phyloP scores from a whole-genome alignment of 257 asterid species.

The Perilla frutescens region DNA sequence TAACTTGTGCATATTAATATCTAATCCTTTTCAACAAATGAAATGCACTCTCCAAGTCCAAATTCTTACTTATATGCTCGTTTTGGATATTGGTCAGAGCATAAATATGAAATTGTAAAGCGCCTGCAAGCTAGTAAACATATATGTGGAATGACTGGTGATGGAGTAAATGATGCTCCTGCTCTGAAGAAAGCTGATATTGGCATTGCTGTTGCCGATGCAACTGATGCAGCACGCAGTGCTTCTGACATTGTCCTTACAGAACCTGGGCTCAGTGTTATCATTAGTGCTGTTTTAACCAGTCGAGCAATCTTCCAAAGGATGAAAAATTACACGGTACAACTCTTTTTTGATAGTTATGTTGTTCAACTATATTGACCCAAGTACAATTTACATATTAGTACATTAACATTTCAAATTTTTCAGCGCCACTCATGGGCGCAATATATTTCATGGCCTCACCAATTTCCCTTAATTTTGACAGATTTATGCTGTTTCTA shows the following conservation, averaged over 20 bases:
- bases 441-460: conserved; percentile 30
- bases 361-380: background rate
- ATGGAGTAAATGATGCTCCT: conserved; percentile 98
- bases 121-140: conserved; percentile 96
- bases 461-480: conserved; percentile 17
- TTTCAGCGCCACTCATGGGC: background rate
- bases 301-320: conserved; percentile 97
- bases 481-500: conserved; percentile 95
- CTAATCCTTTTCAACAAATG: background rate
- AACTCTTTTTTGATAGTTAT: background rate
- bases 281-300: conserved; percentile 94
- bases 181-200: conserved; percentile 97
- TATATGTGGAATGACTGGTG: conserved; percentile 99
- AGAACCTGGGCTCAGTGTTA: conserved; percentile 97
- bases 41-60: background rate
- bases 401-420: conserved; percentile 3
- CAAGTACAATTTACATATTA: background rate
- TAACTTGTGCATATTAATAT: background rate
- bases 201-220: conserved; percentile 98
- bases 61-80: background rate
- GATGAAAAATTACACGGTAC: conserved; percentile 98
- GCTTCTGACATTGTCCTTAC: conserved; percentile 99
- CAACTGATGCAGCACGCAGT: conserved; percentile 98
- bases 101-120: conserved; percentile 93
- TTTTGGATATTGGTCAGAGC: conserved; percentile 58